Evolutionary conservation across 306 rosid species (phyloP).

Genomic region (Vigna trinervia): DNA sequence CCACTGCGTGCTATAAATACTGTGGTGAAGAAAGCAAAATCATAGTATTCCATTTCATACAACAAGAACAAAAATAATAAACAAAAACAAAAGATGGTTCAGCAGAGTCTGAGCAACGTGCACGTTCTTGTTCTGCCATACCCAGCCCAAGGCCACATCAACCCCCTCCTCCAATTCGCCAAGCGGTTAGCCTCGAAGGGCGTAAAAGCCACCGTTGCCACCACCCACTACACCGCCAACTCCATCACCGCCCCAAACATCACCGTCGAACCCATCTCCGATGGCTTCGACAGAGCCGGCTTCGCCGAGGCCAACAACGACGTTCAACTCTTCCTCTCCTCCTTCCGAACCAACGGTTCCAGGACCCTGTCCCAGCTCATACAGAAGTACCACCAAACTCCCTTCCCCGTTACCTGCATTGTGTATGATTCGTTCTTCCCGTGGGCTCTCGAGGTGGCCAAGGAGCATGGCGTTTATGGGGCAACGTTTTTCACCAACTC

Average conservation of each 20-base stretch:
- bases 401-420: conserved; percentile 50
- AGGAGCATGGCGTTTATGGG: conserved; percentile 47
- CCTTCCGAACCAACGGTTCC: conserved; percentile 54
- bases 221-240: conserved; percentile 54
- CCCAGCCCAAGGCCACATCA: conserved; percentile 66
- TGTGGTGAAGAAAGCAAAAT: not conserved
- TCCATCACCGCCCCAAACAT: conserved; percentile 51
- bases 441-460: conserved; percentile 65
- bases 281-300: conserved; percentile 63
- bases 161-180: conserved; percentile 59
- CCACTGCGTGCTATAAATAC: not conserved
- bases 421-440: conserved; percentile 60
- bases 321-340: conserved; percentile 40
- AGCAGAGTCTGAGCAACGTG: not conserved
- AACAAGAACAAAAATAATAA: not conserved
- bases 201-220: conserved; percentile 57
- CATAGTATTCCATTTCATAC: not conserved
- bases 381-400: conserved; percentile 1
- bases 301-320: conserved; percentile 50
- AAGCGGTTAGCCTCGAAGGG: conserved; percentile 56
- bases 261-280: conserved; percentile 63
- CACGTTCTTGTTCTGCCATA: conserved; percentile 58
- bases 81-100: conserved; percentile 21
- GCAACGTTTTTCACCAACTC: conserved; percentile 60
- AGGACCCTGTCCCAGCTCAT: conserved; percentile 46